Conservation (phyloP, 164 flowering plant species). For the Buxus sempervirens region DNA sequence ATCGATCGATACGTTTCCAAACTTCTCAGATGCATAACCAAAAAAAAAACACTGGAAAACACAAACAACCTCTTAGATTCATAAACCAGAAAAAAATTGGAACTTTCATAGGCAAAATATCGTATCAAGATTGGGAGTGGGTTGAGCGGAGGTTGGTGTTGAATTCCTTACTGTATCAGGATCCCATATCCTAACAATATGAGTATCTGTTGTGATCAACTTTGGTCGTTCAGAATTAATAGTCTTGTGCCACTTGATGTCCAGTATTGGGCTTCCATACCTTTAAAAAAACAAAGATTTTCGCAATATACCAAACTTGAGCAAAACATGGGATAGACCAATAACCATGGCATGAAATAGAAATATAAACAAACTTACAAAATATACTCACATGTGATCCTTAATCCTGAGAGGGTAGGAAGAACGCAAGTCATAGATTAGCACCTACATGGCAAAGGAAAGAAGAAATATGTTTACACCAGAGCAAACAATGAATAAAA, state of each 20-base stretch:
- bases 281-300: constrained; percentile 32
- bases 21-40: no score
- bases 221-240: constrained; percentile 61
- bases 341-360: neutral
- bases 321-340: no score
- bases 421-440: constrained; percentile 92
- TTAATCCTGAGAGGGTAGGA: constrained; percentile 67
- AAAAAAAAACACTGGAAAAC: no score
- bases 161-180: constrained; percentile 74
- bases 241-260: constrained; percentile 92
- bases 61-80: neutral
- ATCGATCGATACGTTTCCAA: no score
- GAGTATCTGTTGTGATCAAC: constrained; percentile 73
- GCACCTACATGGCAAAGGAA: constrained; percentile 51
- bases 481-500: no score
- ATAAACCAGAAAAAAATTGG: neutral
- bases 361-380: neutral
- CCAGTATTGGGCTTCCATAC: constrained; percentile 84
- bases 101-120: neutral
- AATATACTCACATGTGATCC: constrained; percentile 80
- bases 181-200: constrained; percentile 90
- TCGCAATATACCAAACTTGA: neutral
- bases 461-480: neutral
- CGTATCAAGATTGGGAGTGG: neutral
- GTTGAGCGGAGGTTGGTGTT: neutral